phyloP scores from a whole-genome alignment of 1,139 yeast genomes.

The Scheffersomyces parashehatae region DNA sequence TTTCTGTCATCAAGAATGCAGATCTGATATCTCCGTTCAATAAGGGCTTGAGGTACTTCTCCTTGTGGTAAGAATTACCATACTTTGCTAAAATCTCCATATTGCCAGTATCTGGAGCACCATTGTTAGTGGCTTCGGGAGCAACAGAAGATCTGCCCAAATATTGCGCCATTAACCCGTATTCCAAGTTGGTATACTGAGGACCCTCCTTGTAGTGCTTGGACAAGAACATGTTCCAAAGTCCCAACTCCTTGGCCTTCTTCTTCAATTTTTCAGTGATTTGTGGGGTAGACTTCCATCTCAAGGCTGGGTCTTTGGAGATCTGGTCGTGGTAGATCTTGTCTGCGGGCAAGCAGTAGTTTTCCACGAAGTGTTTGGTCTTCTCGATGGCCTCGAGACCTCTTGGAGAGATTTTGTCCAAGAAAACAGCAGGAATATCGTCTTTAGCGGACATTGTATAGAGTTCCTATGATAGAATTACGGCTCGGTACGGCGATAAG shows the following conservation, averaged over 20 bases:
- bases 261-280: conserved; percentile 53
- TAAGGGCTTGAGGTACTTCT: conserved; percentile 56
- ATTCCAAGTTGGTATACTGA: conserved; percentile 65
- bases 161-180: conserved; percentile 70
- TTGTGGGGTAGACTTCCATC: conserved; percentile 56
- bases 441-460: conserved; percentile 33
- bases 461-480: neutral
- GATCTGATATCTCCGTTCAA: conserved; percentile 62
- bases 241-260: conserved; percentile 57
- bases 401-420: conserved; percentile 45
- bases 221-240: conserved; percentile 68
- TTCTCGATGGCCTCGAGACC: conserved; percentile 54
- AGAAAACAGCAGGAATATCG: conserved; percentile 47
- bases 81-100: conserved; percentile 69
- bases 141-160: conserved; percentile 59
- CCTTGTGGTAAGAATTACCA: conserved; percentile 54
- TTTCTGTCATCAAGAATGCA: conserved; percentile 73
- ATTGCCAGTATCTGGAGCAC: conserved; percentile 77
- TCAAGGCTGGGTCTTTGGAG: conserved; percentile 34
- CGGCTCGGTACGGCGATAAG: neutral
- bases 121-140: conserved; percentile 65
- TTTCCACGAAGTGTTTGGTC: conserved; percentile 54
- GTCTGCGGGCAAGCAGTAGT: conserved; percentile 63
- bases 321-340: conserved; percentile 43
- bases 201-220: conserved; percentile 61